A percentile compares a stretch with the other conserved stretches of the same genome.
Conservation (phyloP, 345 rosid species). For the Lepidium didymum region DNA sequence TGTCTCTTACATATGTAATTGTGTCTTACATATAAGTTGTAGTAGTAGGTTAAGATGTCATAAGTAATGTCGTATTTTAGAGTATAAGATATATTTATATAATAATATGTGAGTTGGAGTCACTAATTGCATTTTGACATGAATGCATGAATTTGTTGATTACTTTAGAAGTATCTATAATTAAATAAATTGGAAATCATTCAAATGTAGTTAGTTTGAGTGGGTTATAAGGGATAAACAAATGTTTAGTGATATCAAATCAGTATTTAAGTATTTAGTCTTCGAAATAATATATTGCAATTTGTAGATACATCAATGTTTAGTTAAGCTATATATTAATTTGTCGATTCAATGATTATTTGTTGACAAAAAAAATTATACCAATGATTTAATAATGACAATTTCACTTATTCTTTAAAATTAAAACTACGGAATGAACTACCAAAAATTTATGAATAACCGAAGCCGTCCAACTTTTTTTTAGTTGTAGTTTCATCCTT, state of each 20-base stretch:
- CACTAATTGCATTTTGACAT: conserved; percentile 7
- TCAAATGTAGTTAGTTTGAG: conserved; percentile 1
- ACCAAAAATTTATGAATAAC: too few species aligned
- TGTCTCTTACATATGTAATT: neutral
- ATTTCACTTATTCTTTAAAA: neutral
- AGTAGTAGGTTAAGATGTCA: conserved; percentile 21
- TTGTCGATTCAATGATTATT: too few species aligned
- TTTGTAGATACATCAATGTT: neutral
- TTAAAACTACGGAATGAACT: neutral
- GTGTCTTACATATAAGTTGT: neutral
- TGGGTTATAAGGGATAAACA: neutral
- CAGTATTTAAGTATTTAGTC: neutral
- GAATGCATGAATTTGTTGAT: conserved; percentile 5
- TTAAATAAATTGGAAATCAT: neutral
- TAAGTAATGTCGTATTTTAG: neutral
- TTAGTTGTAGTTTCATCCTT: neutral
- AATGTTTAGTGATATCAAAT: neutral
- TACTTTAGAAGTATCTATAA: neutral
- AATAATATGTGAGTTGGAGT: conserved; percentile 5
- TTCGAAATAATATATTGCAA: neutral
- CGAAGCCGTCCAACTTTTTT: neutral
- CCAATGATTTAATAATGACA: neutral
- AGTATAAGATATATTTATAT: neutral
- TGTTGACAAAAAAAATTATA: too few species aligned
- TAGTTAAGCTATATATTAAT: too few species aligned